Evolutionary conservation across 257 asterid genomes (phyloP).

Genomic region (Solanum rostratum): DNA sequence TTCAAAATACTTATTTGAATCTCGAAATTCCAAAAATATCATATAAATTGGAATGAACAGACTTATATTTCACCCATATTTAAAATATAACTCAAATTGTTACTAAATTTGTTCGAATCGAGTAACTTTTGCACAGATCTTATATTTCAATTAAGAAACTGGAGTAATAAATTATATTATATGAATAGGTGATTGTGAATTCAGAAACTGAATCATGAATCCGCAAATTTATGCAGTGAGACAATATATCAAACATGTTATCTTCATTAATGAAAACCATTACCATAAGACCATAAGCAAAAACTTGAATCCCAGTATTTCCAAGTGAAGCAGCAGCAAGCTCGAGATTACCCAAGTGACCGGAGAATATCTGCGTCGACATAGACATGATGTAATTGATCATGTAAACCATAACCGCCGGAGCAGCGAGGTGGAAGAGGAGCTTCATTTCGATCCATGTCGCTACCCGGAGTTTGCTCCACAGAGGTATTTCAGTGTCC

Average conservation of each 20-base stretch:
- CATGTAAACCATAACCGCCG: constrained; percentile 9
- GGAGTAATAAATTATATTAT: not conserved
- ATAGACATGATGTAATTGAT: constrained; percentile 8
- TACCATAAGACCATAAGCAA: constrained; percentile 16
- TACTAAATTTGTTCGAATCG: not conserved
- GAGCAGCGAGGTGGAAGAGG: not conserved
- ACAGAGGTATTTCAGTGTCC: not conserved
- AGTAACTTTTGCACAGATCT: not conserved
- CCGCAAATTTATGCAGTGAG: too few relatives aligned
- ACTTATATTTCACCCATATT: not conserved
- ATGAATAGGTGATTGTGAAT: not conserved
- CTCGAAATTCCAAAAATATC: not conserved
- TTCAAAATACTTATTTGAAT: too few relatives aligned
- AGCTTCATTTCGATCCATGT: constrained; percentile 9
- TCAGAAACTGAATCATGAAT: not conserved
- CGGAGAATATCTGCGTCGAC: constrained; percentile 9
- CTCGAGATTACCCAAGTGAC: constrained; percentile 11
- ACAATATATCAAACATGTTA: not conserved
- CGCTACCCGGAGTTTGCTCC: not conserved
- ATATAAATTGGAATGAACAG: too few relatives aligned
- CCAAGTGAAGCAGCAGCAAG: constrained; percentile 17
- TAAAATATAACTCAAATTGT: not conserved
- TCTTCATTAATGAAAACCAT: not conserved
- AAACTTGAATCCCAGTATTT: constrained; percentile 10
- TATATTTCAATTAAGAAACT: not conserved